Conservation (phyloP, 176 grass and related monocot genomes). For the Oryza brachyantha region DNA sequence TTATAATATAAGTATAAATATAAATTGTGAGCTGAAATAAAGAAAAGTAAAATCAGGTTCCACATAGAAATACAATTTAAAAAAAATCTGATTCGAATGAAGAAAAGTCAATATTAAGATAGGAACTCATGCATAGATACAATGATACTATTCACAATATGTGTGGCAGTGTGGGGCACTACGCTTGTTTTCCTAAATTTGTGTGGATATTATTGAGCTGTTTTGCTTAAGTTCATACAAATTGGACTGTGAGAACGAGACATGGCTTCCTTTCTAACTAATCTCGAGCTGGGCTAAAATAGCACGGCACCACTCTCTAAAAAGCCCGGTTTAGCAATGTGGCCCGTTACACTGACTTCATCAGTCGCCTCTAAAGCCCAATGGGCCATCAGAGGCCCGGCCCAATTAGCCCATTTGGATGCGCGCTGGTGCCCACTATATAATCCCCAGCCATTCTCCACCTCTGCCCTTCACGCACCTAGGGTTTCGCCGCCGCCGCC, state of each 20-base stretch:
- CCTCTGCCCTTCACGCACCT: constrained; percentile 27
- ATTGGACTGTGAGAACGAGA: background rate
- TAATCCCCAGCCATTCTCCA: background rate
- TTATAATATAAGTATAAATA: no score
- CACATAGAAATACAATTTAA: no score
- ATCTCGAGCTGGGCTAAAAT: background rate
- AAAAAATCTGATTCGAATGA: no score
- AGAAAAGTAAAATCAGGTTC: no score
- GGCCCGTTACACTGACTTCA: no score
- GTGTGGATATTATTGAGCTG: background rate
- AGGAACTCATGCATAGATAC: no score
- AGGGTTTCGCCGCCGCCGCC: constrained; percentile 54
- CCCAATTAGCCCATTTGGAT: background rate
- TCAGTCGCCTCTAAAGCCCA: no score
- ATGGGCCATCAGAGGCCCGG: background rate
- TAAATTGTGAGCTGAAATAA: no score
- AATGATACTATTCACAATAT: no score
- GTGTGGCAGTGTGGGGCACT: no score
- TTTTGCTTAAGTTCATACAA: background rate
- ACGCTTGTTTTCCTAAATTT: background rate
- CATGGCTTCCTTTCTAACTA: background rate
- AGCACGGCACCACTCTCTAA: background rate
- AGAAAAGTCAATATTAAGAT: no score
- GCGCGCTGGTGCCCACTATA: constrained; percentile 18
- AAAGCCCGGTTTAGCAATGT: background rate